Percentiles rank a stretch among this genome's conserved stretches.
phyloP scores from a whole-genome alignment of 306 rosid species.

The Styphnolobium japonicum region DNA sequence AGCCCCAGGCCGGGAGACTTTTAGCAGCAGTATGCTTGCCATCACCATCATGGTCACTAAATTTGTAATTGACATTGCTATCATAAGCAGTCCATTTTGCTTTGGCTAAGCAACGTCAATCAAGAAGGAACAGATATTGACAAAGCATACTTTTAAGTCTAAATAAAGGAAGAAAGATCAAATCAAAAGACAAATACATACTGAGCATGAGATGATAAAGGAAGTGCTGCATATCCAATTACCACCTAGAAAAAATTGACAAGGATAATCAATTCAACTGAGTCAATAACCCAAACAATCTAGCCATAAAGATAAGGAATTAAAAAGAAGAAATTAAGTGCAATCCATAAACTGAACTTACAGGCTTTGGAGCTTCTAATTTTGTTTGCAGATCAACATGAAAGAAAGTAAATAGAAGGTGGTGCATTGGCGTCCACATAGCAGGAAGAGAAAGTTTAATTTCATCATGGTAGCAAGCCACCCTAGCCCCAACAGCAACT shows the following conservation, averaged over 20 bases:
- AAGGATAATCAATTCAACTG: no score
- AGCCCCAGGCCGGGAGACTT: not conserved
- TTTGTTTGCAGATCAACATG: conserved; percentile 16
- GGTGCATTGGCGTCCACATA: conserved; percentile 88
- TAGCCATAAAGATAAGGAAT: no score
- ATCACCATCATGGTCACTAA: not conserved
- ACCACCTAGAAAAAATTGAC: conserved; percentile 61
- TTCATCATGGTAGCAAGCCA: conserved; percentile 49
- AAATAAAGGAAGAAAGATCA: conserved; percentile 26
- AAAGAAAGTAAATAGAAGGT: conserved; percentile 83
- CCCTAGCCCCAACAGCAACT: conserved; percentile 61
- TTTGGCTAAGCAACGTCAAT: conserved; percentile 9
- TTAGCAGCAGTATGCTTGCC: not conserved
- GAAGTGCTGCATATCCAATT: conserved; percentile 87
- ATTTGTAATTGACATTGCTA: not conserved
- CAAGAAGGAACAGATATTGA: not conserved
- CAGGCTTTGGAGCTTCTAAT: no score
- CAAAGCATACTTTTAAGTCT: not conserved
- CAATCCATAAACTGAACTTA: no score
- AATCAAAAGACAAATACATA: conserved; percentile 48
- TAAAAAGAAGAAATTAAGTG: no score
- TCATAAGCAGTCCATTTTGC: not conserved
- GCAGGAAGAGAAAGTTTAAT: conserved; percentile 96
- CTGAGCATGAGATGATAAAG: conserved; percentile 94
- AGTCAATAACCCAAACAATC: not conserved